Percentiles rank a stretch among this genome's conserved stretches.
These are phyloP conservation scores for Annona squamosa DNA, from an alignment of 164 flowering plant species.

Conservation along the genomic window DNA sequence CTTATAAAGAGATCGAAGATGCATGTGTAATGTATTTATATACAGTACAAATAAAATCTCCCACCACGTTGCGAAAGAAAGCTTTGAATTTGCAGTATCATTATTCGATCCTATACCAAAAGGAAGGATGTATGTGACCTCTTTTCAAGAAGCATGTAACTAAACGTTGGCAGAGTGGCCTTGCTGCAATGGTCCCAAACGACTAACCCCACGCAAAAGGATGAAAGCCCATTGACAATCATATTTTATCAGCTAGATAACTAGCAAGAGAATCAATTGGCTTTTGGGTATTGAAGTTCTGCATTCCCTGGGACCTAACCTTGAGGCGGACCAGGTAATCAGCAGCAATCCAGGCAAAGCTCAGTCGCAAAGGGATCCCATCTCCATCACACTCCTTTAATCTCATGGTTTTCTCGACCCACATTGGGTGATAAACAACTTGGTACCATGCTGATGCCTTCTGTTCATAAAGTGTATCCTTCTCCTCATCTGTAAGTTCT, in stretches of 20 bases:
- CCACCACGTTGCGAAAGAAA: too few species aligned
- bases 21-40: too few species aligned
- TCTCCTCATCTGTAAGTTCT: slow-evolving; percentile 46
- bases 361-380: slow-evolving; percentile 33
- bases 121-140: background rate
- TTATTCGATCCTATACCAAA: too few species aligned
- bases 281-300: slow-evolving; percentile 29
- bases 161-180: slow-evolving; percentile 66
- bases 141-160: background rate
- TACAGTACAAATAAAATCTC: too few species aligned
- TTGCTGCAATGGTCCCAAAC: slow-evolving; percentile 24
- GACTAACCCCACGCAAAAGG: background rate
- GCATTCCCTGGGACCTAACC: slow-evolving; percentile 27
- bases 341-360: slow-evolving; percentile 90
- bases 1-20: too few species aligned
- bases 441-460: slow-evolving; percentile 98
- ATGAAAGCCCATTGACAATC: slow-evolving; percentile 10
- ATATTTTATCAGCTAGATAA: slow-evolving; percentile 48
- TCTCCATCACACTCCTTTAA: slow-evolving; percentile 32
- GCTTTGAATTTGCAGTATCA: too few species aligned
- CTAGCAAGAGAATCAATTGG: slow-evolving; percentile 52
- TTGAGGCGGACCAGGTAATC: slow-evolving; percentile 86
- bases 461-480: slow-evolving; percentile 43
- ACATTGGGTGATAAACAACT: slow-evolving; percentile 72
- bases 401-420: slow-evolving; percentile 47